These are phyloP conservation scores for Trichothecium sympodiale DNA, from an alignment of 2,329 filamentous ascomycete species.

Conservation along the genomic window DNA sequence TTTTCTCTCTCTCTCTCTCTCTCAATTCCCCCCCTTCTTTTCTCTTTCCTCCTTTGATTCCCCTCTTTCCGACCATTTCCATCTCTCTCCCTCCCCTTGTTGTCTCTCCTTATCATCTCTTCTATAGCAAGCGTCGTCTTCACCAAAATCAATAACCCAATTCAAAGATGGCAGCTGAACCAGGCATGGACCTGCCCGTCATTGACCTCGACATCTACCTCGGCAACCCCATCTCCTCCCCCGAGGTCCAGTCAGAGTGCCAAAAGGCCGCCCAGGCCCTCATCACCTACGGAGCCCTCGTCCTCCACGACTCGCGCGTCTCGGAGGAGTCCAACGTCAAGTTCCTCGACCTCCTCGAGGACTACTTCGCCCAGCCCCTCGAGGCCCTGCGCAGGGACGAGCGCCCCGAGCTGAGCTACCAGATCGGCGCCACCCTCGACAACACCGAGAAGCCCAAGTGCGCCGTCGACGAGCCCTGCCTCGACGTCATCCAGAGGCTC, in stretches of 20 bases:
- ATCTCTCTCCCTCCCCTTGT: background rate
- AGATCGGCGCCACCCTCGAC: conserved; percentile 51
- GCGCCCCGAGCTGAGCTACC: conserved; percentile 46
- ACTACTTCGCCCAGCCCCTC: conserved; percentile 50
- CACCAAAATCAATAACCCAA: background rate
- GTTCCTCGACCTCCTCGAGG: conserved; percentile 52
- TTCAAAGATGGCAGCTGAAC: background rate
- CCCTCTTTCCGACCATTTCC: background rate
- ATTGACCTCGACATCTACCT: conserved; percentile 49
- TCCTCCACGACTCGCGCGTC: conserved; percentile 49
- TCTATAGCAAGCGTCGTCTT: too few species aligned
- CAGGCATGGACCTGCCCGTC: conserved; percentile 45
- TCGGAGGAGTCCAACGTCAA: conserved; percentile 41
- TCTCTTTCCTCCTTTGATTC: background rate
- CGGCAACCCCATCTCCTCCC: conserved; percentile 26
- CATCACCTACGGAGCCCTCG: conserved; percentile 47
- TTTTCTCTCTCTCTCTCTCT: background rate
- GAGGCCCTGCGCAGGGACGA: conserved; percentile 36
- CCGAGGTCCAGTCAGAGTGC: conserved; percentile 39
- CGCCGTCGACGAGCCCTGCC: conserved; percentile 49
- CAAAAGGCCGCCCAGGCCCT: conserved; percentile 42
- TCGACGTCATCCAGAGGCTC: conserved; percentile 43
- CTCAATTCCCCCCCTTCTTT: background rate
- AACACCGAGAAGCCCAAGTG: conserved; percentile 55
- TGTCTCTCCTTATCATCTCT: conserved; percentile 2